Evolutionary conservation across 805 yeast genomes (phyloP).

Genomic region (Suhomyces pyralidae): DNA sequence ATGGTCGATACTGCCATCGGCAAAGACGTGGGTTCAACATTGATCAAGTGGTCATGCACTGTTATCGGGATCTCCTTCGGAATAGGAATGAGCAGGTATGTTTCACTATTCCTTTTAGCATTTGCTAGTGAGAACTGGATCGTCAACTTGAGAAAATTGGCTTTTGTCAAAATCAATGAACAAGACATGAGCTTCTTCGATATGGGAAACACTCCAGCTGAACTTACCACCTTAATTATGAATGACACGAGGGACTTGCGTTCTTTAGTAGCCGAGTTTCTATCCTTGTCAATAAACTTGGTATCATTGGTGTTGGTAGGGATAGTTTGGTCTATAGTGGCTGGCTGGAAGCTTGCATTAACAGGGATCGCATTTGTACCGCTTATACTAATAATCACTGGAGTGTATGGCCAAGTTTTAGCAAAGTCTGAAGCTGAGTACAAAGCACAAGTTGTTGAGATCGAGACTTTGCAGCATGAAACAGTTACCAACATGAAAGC

Average conservation of each 20-base stretch:
- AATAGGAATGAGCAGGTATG: slow-evolving; percentile 59
- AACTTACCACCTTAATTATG: slow-evolving; percentile 63
- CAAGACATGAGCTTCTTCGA: slow-evolving; percentile 57
- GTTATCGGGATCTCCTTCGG: slow-evolving; percentile 59
- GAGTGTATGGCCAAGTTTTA: slow-evolving; percentile 48
- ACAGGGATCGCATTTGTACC: slow-evolving; percentile 81
- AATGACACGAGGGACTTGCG: slow-evolving; percentile 83
- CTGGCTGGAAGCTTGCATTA: slow-evolving; percentile 85
- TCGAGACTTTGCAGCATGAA: slow-evolving; percentile 55
- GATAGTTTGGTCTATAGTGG: slow-evolving; percentile 67
- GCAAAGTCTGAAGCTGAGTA: slow-evolving; percentile 58
- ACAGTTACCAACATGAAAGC: slow-evolving; percentile 59
- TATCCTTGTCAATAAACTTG: slow-evolving; percentile 54
- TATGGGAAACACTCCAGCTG: slow-evolving; percentile 41
- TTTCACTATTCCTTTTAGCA: slow-evolving; percentile 49
- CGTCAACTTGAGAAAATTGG: slow-evolving; percentile 44
- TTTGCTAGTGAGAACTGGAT: slow-evolving; percentile 70
- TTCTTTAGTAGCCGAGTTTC: slow-evolving; percentile 57
- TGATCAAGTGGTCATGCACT: slow-evolving; percentile 64
- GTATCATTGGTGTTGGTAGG: slow-evolving; percentile 57
- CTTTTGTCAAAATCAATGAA: slow-evolving; percentile 47
- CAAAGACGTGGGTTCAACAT: slow-evolving; percentile 26
- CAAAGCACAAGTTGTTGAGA: slow-evolving; percentile 50
- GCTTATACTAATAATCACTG: slow-evolving; percentile 49
- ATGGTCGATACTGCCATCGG: slow-evolving; percentile 49